Evolutionary conservation across 495 filamentous ascomycete species (phyloP).

Genomic region (Talaromyces wortmannii): DNA sequence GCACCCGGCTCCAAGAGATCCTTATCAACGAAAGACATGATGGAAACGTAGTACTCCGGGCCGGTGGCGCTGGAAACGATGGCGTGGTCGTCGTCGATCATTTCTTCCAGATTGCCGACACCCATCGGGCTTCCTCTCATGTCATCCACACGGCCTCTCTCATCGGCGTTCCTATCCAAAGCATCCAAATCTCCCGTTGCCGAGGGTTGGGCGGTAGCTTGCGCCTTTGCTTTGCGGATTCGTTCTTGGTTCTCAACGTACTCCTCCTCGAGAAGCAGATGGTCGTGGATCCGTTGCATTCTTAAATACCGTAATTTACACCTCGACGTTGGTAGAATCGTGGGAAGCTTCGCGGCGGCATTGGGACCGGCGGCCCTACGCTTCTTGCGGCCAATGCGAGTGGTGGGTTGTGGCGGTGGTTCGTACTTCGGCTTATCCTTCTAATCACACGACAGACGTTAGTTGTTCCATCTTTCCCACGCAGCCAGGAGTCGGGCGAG

Average conservation of each 20-base stretch:
- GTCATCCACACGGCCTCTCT: slow-evolving; percentile 93
- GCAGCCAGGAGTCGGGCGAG: background rate
- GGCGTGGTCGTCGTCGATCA: slow-evolving; percentile 99
- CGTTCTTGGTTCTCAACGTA: slow-evolving; percentile 99
- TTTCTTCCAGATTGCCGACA: slow-evolving; percentile 93
- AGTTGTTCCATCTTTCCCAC: background rate
- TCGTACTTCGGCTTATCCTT: slow-evolving; percentile 99
- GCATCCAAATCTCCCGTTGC: slow-evolving; percentile 34
- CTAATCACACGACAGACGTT: slow-evolving; percentile 36
- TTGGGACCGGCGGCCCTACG: slow-evolving; percentile 87
- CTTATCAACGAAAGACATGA: slow-evolving; percentile 99
- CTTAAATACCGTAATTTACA: slow-evolving; percentile 95
- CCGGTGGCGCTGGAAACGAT: slow-evolving; percentile 97
- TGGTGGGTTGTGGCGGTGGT: slow-evolving; percentile 92
- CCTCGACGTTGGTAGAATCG: slow-evolving; percentile 88
- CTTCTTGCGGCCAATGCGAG: slow-evolving; percentile 97
- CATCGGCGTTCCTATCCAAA: slow-evolving; percentile 82
- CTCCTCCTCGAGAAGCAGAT: slow-evolving; percentile 93
- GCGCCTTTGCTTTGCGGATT: slow-evolving; percentile 83
- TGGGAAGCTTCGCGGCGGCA: slow-evolving; percentile 88
- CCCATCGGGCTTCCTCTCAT: slow-evolving; percentile 99
- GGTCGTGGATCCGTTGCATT: slow-evolving; percentile 98
- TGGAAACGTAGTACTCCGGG: slow-evolving; percentile 98
- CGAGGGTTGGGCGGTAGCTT: slow-evolving; percentile 54
- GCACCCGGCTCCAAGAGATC: slow-evolving; percentile 95